These are phyloP conservation scores for Eimeria necatrix DNA, from an alignment of 169 alveolate species.

Conservation along the genomic window DNA sequence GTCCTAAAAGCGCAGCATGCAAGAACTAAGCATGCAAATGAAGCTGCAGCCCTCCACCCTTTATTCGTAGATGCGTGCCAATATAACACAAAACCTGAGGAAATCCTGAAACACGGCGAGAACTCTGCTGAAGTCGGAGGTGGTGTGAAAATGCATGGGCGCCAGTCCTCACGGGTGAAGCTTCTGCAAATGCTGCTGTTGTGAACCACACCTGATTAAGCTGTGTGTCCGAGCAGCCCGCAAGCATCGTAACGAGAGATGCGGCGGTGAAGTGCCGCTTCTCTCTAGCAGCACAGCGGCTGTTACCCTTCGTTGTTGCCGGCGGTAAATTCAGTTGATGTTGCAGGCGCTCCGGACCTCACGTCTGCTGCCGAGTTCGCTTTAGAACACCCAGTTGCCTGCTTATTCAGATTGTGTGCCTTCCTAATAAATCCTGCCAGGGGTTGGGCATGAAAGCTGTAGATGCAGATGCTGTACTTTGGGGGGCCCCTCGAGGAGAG, in stretches of 20 bases:
- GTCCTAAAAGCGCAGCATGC: too few relatives aligned
- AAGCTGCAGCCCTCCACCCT: too few relatives aligned
- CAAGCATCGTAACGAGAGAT: slow-evolving; percentile 20
- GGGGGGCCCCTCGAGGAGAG: background rate
- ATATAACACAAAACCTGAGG: background rate
- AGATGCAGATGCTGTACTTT: too few relatives aligned
- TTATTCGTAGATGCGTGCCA: background rate
- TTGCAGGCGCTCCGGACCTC: too few relatives aligned
- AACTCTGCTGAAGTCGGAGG: background rate
- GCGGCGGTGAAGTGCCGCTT: background rate
- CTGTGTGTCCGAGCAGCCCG: background rate
- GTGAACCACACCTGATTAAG: background rate
- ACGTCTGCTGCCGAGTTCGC: too few relatives aligned
- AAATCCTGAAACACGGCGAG: background rate
- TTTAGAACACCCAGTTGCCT: too few relatives aligned
- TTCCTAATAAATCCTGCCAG: too few relatives aligned
- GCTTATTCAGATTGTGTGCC: too few relatives aligned
- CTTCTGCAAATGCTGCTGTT: background rate
- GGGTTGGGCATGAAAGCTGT: too few relatives aligned
- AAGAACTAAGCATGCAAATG: too few relatives aligned
- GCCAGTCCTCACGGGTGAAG: background rate
- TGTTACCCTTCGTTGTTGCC: too few relatives aligned
- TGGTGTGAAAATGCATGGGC: background rate
- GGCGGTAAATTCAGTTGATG: too few relatives aligned
- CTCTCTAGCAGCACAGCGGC: background rate